Evolutionary conservation across 768 basidiomycete genomes (phyloP), one percentile per base, ranked within the genome.

Genomic region (Suillus ampliporus): DNA sequence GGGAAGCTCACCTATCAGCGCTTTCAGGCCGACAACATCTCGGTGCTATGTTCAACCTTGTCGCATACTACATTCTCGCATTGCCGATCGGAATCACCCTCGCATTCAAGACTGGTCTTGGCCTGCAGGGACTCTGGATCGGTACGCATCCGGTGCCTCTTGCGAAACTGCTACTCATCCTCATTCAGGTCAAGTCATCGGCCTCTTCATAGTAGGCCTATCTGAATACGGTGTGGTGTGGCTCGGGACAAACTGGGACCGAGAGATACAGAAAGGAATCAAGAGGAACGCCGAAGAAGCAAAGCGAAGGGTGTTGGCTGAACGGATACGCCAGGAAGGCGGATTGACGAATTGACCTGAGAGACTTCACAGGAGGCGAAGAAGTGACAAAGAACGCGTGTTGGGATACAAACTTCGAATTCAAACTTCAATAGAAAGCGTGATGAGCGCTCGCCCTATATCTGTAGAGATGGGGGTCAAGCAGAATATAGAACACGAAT

Each of bases 31-130:
- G 88, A 21, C 91, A 92, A 70, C 86, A 89, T 64, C 82, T 92
- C 19, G 91, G 90, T 8, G 90, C 91, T 9, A 67, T 86, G 8
- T 91, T 92, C 77, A 91, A 92, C 70, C 70, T 89, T 28, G 74
- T 90, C 17, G 89, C 90, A 41, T 86, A 86, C 71, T 86, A 86
- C 61, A 76, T 84, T 1, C 69, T 86, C 41, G 85, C 84, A 5
- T 71, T 86, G 2, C 85, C 85, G 0, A 69, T 86, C 23, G 85
- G 84, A 13, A 80, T 84, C 59, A 79, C 76, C 2, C 80, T 86
- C 13, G 85, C 85, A 2, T 86, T 85, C 69, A 67, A 64, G 26
- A 71, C 74, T 0, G 72, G 68, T n/a, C 61, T 80, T 11, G 85
- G 85, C 4, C 70, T 86, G 34, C 72, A 77, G 48, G 85, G 85